Base-by-base conservation (phyloP, 2,329 filamentous ascomycete genomes). In the Penicillium olsonii region DNA sequence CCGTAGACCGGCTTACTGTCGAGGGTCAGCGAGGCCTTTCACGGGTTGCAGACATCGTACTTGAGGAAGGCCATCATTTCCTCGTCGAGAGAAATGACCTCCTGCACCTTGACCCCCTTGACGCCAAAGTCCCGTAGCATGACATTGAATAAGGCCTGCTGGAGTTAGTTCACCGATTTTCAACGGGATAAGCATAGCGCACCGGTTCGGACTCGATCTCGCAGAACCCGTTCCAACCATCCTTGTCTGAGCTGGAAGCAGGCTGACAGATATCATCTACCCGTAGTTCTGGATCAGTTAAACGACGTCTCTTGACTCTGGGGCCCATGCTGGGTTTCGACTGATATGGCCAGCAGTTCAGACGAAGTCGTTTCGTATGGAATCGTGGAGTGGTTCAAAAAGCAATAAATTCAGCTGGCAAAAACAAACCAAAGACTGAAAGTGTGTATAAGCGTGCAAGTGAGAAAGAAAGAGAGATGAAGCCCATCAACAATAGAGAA, bases 151-250 rank as follows among this genome's bases (percentile, higher is more conserved):
- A 92, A 85, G 22, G 83, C 85, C 88, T 91, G 41, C 19, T 34
- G 22, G 45, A 45, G 22, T 48, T 26, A 17, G 29, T 11, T 20
- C 37, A 41, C 18, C 22, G 12, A 10, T 27, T 20, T 22, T 39
- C 17, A 45, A 31, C 11, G 18, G 2, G 31, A 12, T 31, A 6
- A 22, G 3, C 34, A 12, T 9, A 40, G 65, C 82, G 71, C 71
- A 90, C 90, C 7, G 92, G 92, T 54, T 96, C 91, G 6, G 90
- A 95, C 70, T 96, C 91, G 42, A 97, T 80, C 64, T 96, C 91
- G 56, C 73, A 75, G 48, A 75, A 76, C 14, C 76, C 76, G 58
- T 70, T 71, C 76, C 74, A 77, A 7, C 54, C 68, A 24, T 63
- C 57, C 54, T 73, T 78, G 43, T 78, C 73, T 19, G 67, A 47